phyloP scores from a whole-genome alignment of 2,329 filamentous ascomycete species.

The Trichoderma sp. region DNA sequence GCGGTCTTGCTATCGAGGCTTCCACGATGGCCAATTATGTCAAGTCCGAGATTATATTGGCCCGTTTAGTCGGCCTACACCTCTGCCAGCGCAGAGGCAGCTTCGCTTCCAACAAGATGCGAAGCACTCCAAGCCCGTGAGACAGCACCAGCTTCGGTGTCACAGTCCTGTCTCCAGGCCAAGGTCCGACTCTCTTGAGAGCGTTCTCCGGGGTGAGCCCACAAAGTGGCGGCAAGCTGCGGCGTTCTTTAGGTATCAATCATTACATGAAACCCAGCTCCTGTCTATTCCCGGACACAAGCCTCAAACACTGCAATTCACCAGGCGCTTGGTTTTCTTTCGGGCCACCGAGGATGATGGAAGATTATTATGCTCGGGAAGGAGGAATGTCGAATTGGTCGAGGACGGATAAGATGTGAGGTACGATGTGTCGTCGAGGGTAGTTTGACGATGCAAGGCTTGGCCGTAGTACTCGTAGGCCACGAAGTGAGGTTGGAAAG shows the following conservation, averaged over 20 bases:
- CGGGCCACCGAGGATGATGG: conserved; percentile 10
- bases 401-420: conserved; percentile 11
- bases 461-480: conserved; percentile 25
- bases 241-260: conserved; percentile 34
- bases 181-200: conserved; percentile 31
- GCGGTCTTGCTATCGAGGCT: conserved; percentile 35
- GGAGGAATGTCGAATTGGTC: conserved; percentile 22
- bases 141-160: conserved; percentile 42
- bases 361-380: conserved; percentile 23
- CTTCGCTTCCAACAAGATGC: conserved; percentile 21
- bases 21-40: background rate
- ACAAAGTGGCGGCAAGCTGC: conserved; percentile 34
- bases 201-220: conserved; percentile 28
- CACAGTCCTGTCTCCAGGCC: conserved; percentile 34
- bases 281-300: conserved; percentile 34
- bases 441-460: conserved; percentile 31
- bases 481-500: conserved; percentile 24
- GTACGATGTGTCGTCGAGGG: background rate
- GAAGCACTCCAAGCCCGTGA: conserved; percentile 31
- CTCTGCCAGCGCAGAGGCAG: background rate
- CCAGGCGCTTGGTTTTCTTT: conserved; percentile 22
- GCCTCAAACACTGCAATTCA: conserved; percentile 15
- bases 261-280: conserved; percentile 38
- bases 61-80: conserved; percentile 8
- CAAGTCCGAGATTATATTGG: conserved; percentile 1